phyloP scores from a whole-genome alignment of 352 stramenopile species.

The Pythium sp. region DNA sequence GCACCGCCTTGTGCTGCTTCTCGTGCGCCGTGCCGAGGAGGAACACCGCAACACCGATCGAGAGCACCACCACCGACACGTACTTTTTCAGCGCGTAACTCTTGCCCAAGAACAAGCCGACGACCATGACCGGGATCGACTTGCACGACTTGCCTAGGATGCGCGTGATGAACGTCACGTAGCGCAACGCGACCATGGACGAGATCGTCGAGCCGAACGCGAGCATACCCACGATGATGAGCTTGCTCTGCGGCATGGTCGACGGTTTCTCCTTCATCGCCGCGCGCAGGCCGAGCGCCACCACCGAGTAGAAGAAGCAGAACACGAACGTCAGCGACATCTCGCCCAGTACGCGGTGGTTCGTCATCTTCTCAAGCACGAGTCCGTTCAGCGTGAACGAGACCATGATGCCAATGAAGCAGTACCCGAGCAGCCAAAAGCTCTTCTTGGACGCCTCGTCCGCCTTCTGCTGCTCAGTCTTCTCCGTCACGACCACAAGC shows the following conservation, averaged over 20 bases:
- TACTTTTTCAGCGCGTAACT: conserved; percentile 83
- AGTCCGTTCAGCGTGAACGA: conserved; percentile 83
- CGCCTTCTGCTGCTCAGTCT: conserved; percentile 1
- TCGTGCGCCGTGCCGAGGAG: conserved; percentile 69
- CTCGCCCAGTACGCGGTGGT: conserved; percentile 73
- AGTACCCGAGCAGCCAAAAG: conserved; percentile 66
- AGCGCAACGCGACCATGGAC: conserved; percentile 81
- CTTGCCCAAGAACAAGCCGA: conserved; percentile 73
- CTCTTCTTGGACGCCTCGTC: conserved; percentile 33
- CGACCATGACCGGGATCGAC: conserved; percentile 83
- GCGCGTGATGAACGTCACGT: conserved; percentile 84
- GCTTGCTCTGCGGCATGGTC: conserved; percentile 67
- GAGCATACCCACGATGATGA: conserved; percentile 58
- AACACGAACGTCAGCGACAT: conserved; percentile 86
- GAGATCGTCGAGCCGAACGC: conserved; percentile 80
- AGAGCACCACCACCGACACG: conserved; percentile 72
- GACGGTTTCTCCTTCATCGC: conserved; percentile 66
- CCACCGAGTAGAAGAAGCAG: conserved; percentile 69
- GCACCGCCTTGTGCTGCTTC: conserved; percentile 47
- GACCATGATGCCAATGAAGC: conserved; percentile 80
- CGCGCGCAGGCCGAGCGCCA: conserved; percentile 57
- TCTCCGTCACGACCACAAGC: conserved; percentile 9
- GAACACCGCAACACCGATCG: conserved; percentile 71
- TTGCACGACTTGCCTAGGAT: conserved; percentile 89
- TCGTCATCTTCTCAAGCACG: conserved; percentile 83